Base-by-base conservation (phyloP, 1,139 yeast species). In the Yamadazyma trypodendri region DNA sequence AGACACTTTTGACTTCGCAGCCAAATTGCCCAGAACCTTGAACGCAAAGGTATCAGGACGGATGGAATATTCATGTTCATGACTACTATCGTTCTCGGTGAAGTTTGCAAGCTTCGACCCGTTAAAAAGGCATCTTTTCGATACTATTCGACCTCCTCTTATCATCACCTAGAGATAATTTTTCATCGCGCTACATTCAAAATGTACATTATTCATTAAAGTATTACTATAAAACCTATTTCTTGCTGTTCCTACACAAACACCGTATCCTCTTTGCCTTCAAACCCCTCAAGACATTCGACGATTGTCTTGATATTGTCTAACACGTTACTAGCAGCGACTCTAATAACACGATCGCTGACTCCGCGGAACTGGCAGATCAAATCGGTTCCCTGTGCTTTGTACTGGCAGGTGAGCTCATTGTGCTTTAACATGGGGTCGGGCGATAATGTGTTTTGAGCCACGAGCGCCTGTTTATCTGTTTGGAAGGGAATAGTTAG, bases 391-490 rank as follows among this genome's bases (percentile, higher is more conserved):
- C 48, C 61, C 3, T 60, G 52, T 2, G 60, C 52, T 2, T 54
- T 31, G 47, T 72, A 81, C 0, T 53, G 51, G 2, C 77, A 78
- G n/a, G 58, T 58, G 33, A 81, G 60, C 48, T 79, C 86, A 36
- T 75, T 69, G 0, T 81, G 80, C 54, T 79, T 81, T 44, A 88
- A 66, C 22, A 84, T 81, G 1, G 96, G 95, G 55, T 88, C 97
- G 0, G 95, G 95, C 1, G 64, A 52, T 20, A 89, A 66, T 1
- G 88, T 67, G 13, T 66, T 62, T 31, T 61, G 51, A 0, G 94
- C 92, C 2, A 85, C 79, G 4, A 42, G 39, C 0, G 95, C 92
- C 51, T 86, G 94, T 28, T 61, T 54, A 2, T 52, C 55, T 5
- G 68, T 66, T 45, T 75, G 75, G 51, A 88, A 84, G 12, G 96